Evolutionary conservation across 2,329 filamentous ascomycete genomes (phyloP).

Genomic region (Phaeosphaeriaceae sp.): DNA sequence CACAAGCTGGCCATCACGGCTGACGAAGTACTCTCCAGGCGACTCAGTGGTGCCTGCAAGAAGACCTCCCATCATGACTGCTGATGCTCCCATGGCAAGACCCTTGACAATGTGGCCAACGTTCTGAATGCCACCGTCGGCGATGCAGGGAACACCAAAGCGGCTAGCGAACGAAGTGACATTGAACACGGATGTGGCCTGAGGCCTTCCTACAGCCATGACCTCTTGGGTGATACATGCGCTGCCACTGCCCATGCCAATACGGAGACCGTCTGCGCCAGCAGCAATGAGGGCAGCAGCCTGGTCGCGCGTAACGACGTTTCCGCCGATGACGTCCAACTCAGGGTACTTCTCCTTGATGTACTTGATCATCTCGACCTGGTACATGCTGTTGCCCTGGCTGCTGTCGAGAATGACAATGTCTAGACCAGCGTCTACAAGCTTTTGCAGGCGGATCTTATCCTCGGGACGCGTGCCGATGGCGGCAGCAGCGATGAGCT

Average conservation of each 20-base stretch:
- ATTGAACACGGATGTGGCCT: conserved; percentile 90
- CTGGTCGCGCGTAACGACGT: conserved; percentile 97
- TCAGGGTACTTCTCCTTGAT: conserved; percentile 85
- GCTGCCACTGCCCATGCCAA: conserved; percentile 97
- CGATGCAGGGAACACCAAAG: conserved; percentile 97
- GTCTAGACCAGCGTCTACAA: conserved; percentile 94
- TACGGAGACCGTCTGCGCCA: conserved; percentile 93
- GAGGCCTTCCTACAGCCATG: conserved; percentile 97
- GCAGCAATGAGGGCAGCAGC: conserved; percentile 90
- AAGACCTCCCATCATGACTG: conserved; percentile 99
- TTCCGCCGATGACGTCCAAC: conserved; percentile 95
- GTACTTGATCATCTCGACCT: conserved; percentile 98
- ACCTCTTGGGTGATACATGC: conserved; percentile 99
- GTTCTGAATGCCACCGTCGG: conserved; percentile 97
- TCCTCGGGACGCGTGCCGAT: conserved; percentile 96
- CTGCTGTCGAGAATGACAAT: conserved; percentile 95
- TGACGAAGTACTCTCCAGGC: conserved; percentile 95
- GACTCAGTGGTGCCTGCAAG: conserved; percentile 97
- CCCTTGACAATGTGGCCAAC: conserved; percentile 99
- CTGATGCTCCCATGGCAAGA: conserved; percentile 89
- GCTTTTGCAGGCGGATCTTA: conserved; percentile 81
- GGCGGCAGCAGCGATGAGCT: conserved; percentile 92
- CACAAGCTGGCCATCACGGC: conserved; percentile 94
- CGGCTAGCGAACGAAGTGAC: conserved; percentile 88
- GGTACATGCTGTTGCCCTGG: conserved; percentile 98